These are phyloP conservation scores for Lolium perenne DNA, from an alignment of 176 grass and related monocot genomes.

Conservation along the genomic window DNA sequence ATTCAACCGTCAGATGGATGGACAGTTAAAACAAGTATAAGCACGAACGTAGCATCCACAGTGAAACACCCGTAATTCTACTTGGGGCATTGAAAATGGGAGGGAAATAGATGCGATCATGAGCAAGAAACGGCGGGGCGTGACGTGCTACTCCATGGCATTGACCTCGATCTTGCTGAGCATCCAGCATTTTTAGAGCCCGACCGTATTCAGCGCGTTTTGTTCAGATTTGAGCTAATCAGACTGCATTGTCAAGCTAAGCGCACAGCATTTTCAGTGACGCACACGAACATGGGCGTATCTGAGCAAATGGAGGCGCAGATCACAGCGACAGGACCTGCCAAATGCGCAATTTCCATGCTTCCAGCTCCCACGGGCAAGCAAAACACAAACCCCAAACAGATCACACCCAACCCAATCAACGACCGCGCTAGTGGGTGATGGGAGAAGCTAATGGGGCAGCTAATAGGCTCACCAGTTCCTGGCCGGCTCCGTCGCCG, in stretches of 20 bases:
- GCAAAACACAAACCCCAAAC: not conserved
- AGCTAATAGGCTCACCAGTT: conserved; percentile 53
- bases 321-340: not conserved
- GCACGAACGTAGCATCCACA: conserved; percentile 21
- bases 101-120: not conserved
- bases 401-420: conserved; percentile 30
- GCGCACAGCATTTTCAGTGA: not conserved
- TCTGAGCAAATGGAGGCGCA: not conserved
- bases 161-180: not conserved
- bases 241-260: not conserved
- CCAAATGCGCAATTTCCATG: not conserved
- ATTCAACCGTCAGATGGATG: not conserved
- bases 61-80: not conserved
- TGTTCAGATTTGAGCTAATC: not conserved
- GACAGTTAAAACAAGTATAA: not conserved
- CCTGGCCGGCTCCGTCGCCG: conserved; percentile 46
- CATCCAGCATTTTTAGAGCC: not conserved
- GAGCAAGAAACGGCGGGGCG: not conserved
- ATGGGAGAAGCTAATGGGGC: not conserved
- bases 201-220: not conserved
- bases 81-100: not conserved
- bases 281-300: not conserved
- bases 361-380: not conserved
- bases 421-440: not conserved
- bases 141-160: not conserved